Percentiles rank a stretch among this genome's conserved stretches.
These are phyloP conservation scores for Lactarius evosmus DNA, from an alignment of 768 basidiomycete species.

Conservation along the genomic window DNA sequence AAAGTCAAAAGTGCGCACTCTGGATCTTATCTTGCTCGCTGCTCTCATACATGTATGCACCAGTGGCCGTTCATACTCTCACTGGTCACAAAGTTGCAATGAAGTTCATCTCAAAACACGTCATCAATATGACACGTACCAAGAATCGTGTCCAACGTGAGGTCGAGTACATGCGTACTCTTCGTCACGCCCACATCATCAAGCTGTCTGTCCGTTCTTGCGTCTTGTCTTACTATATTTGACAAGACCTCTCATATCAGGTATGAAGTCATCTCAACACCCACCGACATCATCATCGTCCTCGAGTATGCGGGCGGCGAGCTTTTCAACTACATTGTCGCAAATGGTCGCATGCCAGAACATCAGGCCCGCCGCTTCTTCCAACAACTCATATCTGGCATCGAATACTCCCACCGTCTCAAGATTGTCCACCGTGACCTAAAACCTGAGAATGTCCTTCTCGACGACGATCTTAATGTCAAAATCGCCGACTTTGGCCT, in stretches of 20 bases:
- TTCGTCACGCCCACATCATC: conserved; percentile 95
- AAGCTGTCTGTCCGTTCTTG: conserved; percentile 66
- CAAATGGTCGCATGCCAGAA: conserved; percentile 89
- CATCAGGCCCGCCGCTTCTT: conserved; percentile 89
- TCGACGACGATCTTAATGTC: conserved; percentile 82
- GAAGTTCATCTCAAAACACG: conserved; percentile 95
- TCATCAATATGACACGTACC: conserved; percentile 87
- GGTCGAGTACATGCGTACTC: conserved; percentile 93
- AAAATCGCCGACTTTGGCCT: conserved; percentile 99
- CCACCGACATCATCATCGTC: conserved; percentile 96
- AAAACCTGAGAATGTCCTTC: conserved; percentile 93
- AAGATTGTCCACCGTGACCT: conserved; percentile 98
- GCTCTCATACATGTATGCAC: conserved; percentile 19
- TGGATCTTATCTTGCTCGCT: background rate
- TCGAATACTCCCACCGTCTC: conserved; percentile 94
- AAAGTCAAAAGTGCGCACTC: conserved; percentile 91
- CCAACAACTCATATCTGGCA: conserved; percentile 96
- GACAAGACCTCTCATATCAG: conserved; percentile 35
- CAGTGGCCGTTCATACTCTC: conserved; percentile 91
- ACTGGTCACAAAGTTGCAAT: conserved; percentile 96
- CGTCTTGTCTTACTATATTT: conserved; percentile 21
- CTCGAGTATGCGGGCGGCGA: conserved; percentile 96
- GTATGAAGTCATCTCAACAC: conserved; percentile 88
- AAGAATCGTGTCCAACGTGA: conserved; percentile 90
- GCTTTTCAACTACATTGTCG: conserved; percentile 96